Evolutionary conservation across 1,284 basidiomycete genomes (phyloP).

Genomic region (Jaminaea rosea): DNA sequence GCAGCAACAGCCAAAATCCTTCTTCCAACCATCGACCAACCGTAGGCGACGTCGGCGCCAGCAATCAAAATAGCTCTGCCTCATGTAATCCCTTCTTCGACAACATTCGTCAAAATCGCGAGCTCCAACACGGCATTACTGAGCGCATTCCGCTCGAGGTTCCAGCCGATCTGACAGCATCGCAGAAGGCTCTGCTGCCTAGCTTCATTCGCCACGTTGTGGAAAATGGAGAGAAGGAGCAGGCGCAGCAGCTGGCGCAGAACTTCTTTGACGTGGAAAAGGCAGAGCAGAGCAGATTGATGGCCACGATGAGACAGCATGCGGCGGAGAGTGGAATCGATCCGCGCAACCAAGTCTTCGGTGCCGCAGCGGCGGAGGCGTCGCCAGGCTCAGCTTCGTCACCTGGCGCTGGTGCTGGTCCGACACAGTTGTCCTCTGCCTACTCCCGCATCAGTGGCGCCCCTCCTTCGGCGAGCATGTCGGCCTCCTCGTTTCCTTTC

Average conservation of each 20-base stretch:
- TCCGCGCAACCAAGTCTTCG: not conserved
- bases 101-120: slow-evolving; percentile 86
- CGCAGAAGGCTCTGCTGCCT: slow-evolving; percentile 56
- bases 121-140: slow-evolving; percentile 69
- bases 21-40: too few species aligned
- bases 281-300: slow-evolving; percentile 77
- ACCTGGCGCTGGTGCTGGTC: not conserved
- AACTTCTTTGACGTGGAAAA: slow-evolving; percentile 84
- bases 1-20: too few species aligned
- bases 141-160: slow-evolving; percentile 36
- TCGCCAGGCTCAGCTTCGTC: too few species aligned
- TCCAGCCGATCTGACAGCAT: slow-evolving; percentile 14
- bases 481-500: slow-evolving; percentile 60
- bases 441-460: not conserved
- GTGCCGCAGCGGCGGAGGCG: too few species aligned
- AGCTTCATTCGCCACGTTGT: slow-evolving; percentile 71
- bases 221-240: slow-evolving; percentile 51
- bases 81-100: slow-evolving; percentile 57
- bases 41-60: too few species aligned
- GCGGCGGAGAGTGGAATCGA: slow-evolving; percentile 48
- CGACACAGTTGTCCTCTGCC: not conserved
- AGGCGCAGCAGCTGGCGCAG: slow-evolving; percentile 71
- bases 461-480: not conserved
- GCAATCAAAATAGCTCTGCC: not conserved
- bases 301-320: slow-evolving; percentile 87